Evolutionary conservation across 2,329 filamentous ascomycete species (phyloP), one percentile per base, ranked within the genome.

Genomic region (Colletotrichum theobromicola): DNA sequence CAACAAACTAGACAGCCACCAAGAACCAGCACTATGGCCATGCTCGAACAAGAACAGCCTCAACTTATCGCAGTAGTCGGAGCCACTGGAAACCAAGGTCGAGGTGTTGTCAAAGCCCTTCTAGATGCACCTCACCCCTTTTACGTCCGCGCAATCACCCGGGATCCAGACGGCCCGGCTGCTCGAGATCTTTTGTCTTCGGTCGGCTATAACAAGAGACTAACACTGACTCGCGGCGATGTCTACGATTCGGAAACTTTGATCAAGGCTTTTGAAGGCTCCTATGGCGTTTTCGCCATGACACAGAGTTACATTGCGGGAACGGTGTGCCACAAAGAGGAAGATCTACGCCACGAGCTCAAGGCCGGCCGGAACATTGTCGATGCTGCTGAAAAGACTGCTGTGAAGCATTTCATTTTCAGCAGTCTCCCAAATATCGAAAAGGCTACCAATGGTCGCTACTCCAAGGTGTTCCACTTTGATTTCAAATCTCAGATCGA

Each of bases 361-460:
- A 42, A 53, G 62, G 42, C 62, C 1, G 62, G 62, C 10, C 62
- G 62, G 5, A 65, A 35, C 37, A 65, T 65, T 15, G n/a, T 65
- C 42, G 18, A 21, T 15, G 69, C 69, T 5, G 69, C 69, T 18
- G 58, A 50, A 34, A 32, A 42, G 21, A 12, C 61, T 13, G 62
- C 62, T 7, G 32, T 71, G 46, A 24, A 60, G 62, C 69, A 71
- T 32, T 67, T 71, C 15, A 34, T 71, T n/a, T 71, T 71, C 61
- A 57, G 61, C n/a, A 66, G 61, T 15, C 16, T 71, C 30, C 61
- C 62, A 8, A 32, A 71, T 53, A 50, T 64, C 28, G 28, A 24
- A 9, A 21, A 66, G 12, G 50, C 61, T 18, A 71, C n/a, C 32
- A 24, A 30, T 5, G 50, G 68, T 7, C 28, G 26, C 24, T 67